Evolutionary conservation across 192 early-diverging fungal genomes (phyloP), one percentile per base, ranked within the genome.

Genomic region (Rhizoclosmatium globosum): DNA sequence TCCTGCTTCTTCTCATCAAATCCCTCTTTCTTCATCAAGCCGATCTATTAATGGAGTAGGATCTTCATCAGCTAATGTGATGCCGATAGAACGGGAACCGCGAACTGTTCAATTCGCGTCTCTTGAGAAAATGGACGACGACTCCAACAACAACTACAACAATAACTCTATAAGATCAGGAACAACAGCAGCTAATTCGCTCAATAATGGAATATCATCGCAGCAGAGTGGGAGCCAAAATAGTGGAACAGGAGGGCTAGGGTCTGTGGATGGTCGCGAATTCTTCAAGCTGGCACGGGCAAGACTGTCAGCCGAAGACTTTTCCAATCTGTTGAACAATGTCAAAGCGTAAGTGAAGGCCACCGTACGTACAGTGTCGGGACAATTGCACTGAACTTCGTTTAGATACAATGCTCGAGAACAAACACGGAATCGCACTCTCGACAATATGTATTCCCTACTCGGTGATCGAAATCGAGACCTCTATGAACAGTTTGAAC

Each of bases 331-430:
- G 11, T 31, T 72, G 19, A 72, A 72, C 38, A 72, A 72, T 57
- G 70, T 72, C 19, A 72, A 72, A 72, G 70, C 70, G 70, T 72
- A 38, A 21, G 70, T 69, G 41, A 43, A 57, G 21, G 56, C 13
- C 15, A 11, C n/a, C 56, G 56, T 13, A 57, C n/a, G 11, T 57
- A 13, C n/a, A n/a, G 56, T 13, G 56, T 57, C n/a, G 56, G n/a
- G 11, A 57, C 56, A n/a, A n/a, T n/a, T n/a, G n/a, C n/a, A 53
- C 6, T 17, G 6, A 17, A 53, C 17, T 53, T 17, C 50, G 50
- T 17, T 53, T 53, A 72, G 70, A 42, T 72, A 72, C 53, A 72
- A 72, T 38, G 70, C 70, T 9, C 47, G 70, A 38, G 70, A 72
- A 21, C 70, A 72, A 17, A 23, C 48, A 21, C 70, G 70, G 19